Evolutionary conservation across 306 rosid genomes (phyloP), one percentile per base, ranked within the genome.

Genomic region (Cicer arietinum): DNA sequence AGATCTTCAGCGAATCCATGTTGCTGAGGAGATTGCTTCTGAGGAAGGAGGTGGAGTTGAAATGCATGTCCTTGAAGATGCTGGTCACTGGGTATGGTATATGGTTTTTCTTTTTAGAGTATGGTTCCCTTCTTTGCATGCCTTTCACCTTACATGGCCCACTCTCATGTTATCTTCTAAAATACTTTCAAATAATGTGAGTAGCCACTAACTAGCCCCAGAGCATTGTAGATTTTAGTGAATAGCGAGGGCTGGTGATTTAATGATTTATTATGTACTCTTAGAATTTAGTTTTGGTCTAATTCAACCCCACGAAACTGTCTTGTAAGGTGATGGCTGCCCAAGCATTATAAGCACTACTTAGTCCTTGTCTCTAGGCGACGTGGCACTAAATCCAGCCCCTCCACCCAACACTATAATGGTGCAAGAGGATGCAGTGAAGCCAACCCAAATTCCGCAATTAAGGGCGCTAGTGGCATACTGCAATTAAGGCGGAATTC

Each of bases 1-100:
- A 83, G 98, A 94, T 78, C 86, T 94, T 73, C 93, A 79, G 79
- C 86, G 99, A 70, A 94, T 94, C 77, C 97, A 92, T 83, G 95
- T 88, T 17, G 98, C 97, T 7, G 96, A 92, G 86, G 95, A 94
- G 80, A 69, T 90, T 75, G 97, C 96, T 47, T 84, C 71, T 20
- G 99, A 92, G 80, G 97, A 90, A 86, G 99, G 95, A 67, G 99
- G 93, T 53, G 99, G 99, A 50, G 99, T 94, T 82, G 92, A 92
- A 84, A 94, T 94, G 97, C 97, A 94, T 47, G 99, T 94, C 74
- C 97, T 94, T 77, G 96, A 94, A 80, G 98, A 92, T 86, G 96
- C 98, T 74, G 98, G 97, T 20, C 98, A 94, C 66, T 94, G 98
- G 98, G 95, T 94, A 46, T 37, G 66, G 46, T 53, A 58, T 65